Percentiles rank a stretch among this genome's conserved stretches.
These are phyloP conservation scores for Excoecaria cochinchinensis DNA, from an alignment of 345 rosid genomes.

Conservation along the genomic window DNA sequence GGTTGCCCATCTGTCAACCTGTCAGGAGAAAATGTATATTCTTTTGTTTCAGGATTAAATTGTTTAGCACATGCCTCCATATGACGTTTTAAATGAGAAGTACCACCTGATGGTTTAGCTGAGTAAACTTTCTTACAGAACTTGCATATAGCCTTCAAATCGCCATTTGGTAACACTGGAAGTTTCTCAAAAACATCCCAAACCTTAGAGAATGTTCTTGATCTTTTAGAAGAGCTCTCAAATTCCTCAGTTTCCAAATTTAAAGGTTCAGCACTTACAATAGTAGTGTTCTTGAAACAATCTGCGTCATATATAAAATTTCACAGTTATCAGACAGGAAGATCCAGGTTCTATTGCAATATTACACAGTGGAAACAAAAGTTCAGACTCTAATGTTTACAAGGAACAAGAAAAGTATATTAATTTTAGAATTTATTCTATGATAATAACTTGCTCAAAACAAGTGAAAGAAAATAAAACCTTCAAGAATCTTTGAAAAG, in stretches of 20 bases:
- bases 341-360: neutral
- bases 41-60: slow-evolving; percentile 8
- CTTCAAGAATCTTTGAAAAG: neutral
- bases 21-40: slow-evolving; percentile 17
- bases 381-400: neutral
- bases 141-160: slow-evolving; percentile 28
- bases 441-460: neutral
- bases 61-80: slow-evolving; percentile 25
- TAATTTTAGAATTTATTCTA: neutral
- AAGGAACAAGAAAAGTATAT: neutral
- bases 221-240: slow-evolving; percentile 19
- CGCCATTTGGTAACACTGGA: slow-evolving; percentile 19
- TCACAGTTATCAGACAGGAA: neutral
- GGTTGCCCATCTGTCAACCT: slow-evolving; percentile 4
- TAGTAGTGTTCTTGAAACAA: slow-evolving; percentile 16
- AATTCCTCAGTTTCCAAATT: slow-evolving; percentile 11
- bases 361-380: neutral
- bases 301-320: slow-evolving; percentile 1
- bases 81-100: slow-evolving; percentile 32
- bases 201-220: slow-evolving; percentile 26
- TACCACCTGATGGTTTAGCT: slow-evolving; percentile 25
- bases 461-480: neutral
- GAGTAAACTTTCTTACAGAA: slow-evolving; percentile 27
- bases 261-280: slow-evolving; percentile 1
- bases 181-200: slow-evolving; percentile 33